Evolutionary conservation across 108 stramenopile genomes (phyloP).

Genomic region (Aurantiochytrium sp.): DNA sequence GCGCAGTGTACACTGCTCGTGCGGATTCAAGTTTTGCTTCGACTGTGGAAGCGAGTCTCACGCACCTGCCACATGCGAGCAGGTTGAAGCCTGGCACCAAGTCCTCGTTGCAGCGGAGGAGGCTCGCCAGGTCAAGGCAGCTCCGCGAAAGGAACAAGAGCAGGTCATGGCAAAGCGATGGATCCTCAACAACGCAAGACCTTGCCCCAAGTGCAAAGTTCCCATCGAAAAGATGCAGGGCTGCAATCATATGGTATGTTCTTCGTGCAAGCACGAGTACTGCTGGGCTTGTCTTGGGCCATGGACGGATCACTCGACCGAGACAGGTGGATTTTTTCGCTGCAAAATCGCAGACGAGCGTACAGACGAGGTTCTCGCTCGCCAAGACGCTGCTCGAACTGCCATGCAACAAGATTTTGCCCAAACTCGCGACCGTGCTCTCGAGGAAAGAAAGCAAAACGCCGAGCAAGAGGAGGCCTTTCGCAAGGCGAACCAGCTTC

Average conservation of each 20-base stretch:
- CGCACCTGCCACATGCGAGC: constrained; percentile 69
- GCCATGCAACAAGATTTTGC: neutral
- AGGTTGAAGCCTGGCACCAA: constrained; percentile 65
- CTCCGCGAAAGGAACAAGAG: constrained; percentile 34
- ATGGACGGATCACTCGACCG: constrained; percentile 87
- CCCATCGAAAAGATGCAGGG: constrained; percentile 98
- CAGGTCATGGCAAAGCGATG: constrained; percentile 95
- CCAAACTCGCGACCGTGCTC: neutral
- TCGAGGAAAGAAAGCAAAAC: neutral
- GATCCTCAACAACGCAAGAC: constrained; percentile 94
- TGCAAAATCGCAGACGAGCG: constrained; percentile 71
- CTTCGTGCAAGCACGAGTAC: constrained; percentile 68
- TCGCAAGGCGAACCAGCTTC: neutral
- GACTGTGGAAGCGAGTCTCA: constrained; percentile 89
- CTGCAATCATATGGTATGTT: constrained; percentile 93
- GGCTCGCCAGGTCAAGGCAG: constrained; percentile 43
- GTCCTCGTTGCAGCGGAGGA: constrained; percentile 52
- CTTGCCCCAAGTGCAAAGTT: constrained; percentile 88
- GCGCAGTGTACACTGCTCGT: constrained; percentile 46
- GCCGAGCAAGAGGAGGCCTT: neutral
- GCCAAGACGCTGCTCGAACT: neutral
- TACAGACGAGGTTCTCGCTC: neutral
- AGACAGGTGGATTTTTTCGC: constrained; percentile 96
- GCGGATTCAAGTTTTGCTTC: constrained; percentile 71
- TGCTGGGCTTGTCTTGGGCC: constrained; percentile 98